Base-by-base conservation (phyloP, 2,329 filamentous ascomycete genomes). In the Curvularia verruculosa region DNA sequence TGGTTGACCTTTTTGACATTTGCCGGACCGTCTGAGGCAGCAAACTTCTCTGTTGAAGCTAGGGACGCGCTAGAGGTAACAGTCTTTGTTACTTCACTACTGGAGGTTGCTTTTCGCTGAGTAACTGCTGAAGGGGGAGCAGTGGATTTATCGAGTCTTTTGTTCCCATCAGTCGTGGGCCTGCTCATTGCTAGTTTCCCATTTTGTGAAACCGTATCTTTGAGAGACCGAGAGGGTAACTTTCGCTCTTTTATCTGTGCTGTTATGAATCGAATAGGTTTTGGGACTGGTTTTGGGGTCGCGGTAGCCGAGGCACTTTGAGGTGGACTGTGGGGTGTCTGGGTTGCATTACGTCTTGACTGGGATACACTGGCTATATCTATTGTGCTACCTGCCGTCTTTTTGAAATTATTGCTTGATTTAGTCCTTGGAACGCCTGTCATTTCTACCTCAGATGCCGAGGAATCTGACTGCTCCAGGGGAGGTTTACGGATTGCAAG, bases 381-480 rank as follows among this genome's bases (percentile, higher is more conserved):
- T 8, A 34, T 52, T 12, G 34, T 45, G 10, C 29, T 34, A 31
- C 10, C 28, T 23, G 50, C 56, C 13, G 28, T 36, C 19, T 51
- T 58, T 26, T 45, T 59, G 10, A 34, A 44, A 9, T 2, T 45
- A 23, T 24, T 39, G 13, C 26, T 36, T 2, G 59, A 26, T 21
- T 65, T 58, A 7, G 37, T 52, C 29, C 64, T 34, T 6, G 55
- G 34, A 3, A 54, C 55, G 45, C 63, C 52, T n/a, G 52, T 48
- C 6, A 29, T 15, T 1, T 59, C 52, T 36, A 26, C 49, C 36
- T 57, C 51, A 2, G 64, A 62, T 31, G 60, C 61, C 28, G 67
- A 68, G 12, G 46, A 28, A 18, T 53, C 48, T 8, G 68, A 66
- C 23, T 66, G 67, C 21, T 56, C 45, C 2, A 70, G 21, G 19